These are phyloP conservation scores for Peronospora farinosa DNA, from an alignment of 352 stramenopile species.

Conservation along the genomic window DNA sequence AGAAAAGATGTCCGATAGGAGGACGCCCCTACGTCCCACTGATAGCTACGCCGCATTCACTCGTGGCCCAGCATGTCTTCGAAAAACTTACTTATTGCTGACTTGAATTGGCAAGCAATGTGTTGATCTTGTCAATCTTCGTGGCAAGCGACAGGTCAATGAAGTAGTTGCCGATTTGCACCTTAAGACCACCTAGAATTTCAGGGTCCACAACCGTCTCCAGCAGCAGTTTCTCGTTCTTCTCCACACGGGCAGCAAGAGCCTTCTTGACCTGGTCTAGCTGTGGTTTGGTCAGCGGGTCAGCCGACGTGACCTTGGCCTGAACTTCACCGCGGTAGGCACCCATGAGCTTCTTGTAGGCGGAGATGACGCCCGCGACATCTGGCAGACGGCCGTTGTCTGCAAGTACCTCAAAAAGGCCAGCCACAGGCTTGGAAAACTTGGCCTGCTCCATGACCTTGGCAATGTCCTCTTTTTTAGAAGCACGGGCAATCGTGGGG, in stretches of 20 bases:
- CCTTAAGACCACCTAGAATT: conserved; percentile 94
- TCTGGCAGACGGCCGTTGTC: conserved; percentile 94
- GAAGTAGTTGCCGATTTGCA: conserved; percentile 97
- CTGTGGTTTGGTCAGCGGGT: conserved; percentile 89
- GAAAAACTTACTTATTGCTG: conserved; percentile 30
- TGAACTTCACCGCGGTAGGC: conserved; percentile 92
- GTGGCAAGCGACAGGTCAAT: conserved; percentile 93
- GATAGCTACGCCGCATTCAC: conserved; percentile 12
- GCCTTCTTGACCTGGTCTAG: conserved; percentile 91
- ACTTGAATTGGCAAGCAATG: conserved; percentile 66
- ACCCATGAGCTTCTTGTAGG: conserved; percentile 93
- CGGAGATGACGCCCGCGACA: conserved; percentile 75
- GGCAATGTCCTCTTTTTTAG: conserved; percentile 91
- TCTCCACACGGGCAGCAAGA: conserved; percentile 81
- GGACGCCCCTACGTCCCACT: conserved; percentile 1
- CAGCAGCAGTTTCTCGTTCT: conserved; percentile 89
- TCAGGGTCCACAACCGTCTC: conserved; percentile 89
- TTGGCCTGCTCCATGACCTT: conserved; percentile 88
- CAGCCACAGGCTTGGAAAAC: conserved; percentile 90
- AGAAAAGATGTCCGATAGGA: neutral
- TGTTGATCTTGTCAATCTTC: conserved; percentile 94
- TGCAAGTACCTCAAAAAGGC: conserved; percentile 93
- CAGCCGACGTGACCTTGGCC: conserved; percentile 94
- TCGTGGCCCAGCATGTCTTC: conserved; percentile 12
- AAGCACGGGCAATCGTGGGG: conserved; percentile 91